Percentiles rank a stretch among this genome's conserved stretches.
These are phyloP conservation scores for Tricholoma terreum DNA, from an alignment of 768 basidiomycete genomes.

Conservation along the genomic window DNA sequence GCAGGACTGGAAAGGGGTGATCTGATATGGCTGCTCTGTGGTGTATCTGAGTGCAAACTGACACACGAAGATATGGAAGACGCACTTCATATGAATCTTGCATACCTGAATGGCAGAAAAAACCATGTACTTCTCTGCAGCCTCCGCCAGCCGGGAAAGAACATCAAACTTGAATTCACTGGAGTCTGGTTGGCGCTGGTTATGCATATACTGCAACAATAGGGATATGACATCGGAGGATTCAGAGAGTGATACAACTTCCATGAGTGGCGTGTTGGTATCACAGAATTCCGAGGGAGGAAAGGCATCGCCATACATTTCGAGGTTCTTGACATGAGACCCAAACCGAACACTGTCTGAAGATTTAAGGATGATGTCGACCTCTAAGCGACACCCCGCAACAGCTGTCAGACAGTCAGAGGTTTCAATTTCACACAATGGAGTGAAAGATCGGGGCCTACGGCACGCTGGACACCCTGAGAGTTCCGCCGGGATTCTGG, in stretches of 20 bases:
- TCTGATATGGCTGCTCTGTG: not conserved
- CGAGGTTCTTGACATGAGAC: slow-evolving; percentile 4
- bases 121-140: slow-evolving; percentile 23
- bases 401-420: no score
- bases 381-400: not conserved
- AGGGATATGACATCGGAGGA: slow-evolving; percentile 9
- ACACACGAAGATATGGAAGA: not conserved
- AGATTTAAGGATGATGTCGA: slow-evolving; percentile 6
- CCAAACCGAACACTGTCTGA: slow-evolving; percentile 5
- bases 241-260: slow-evolving; percentile 7
- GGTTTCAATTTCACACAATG: no score
- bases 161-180: not conserved
- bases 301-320: slow-evolving; percentile 6
- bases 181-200: slow-evolving; percentile 4
- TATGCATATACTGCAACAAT: slow-evolving; percentile 21
- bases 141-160: slow-evolving; percentile 7
- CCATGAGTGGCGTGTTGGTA: not conserved
- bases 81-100: slow-evolving; percentile 15
- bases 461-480: no score
- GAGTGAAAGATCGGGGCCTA: no score
- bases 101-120: slow-evolving; percentile 17
- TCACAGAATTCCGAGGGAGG: slow-evolving; percentile 35
- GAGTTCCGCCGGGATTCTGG: no score
- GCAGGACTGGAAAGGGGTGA: not conserved
- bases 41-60: not conserved